These are phyloP conservation scores for Eruca vesicaria DNA, from an alignment of 441 rosid species.

Conservation along the genomic window DNA sequence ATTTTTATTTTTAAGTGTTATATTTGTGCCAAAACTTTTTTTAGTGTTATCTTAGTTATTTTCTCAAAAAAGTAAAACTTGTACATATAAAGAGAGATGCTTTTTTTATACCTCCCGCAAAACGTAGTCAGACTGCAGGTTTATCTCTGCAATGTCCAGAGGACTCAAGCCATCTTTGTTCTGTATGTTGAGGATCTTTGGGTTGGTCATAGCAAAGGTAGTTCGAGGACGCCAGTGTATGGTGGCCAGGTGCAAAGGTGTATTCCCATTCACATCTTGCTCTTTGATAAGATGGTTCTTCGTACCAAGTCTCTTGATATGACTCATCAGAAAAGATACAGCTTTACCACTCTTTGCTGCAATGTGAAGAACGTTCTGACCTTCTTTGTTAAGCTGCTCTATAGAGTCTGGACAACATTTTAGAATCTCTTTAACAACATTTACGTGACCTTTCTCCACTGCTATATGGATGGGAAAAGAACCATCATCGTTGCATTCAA, in stretches of 20 bases:
- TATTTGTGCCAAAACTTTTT: no score
- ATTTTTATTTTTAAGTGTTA: no score
- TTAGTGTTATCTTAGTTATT: no score
- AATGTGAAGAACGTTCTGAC: conserved; percentile 16
- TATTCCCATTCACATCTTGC: neutral
- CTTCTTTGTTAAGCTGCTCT: neutral
- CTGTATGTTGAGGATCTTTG: neutral
- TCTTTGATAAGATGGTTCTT: neutral
- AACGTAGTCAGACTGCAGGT: no score
- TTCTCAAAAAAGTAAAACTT: no score
- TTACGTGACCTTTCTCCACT: neutral
- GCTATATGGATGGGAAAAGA: conserved; percentile 26
- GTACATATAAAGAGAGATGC: no score
- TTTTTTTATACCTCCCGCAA: no score
- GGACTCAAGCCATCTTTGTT: neutral
- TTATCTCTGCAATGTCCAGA: no score
- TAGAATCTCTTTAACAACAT: neutral
- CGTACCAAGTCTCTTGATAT: neutral
- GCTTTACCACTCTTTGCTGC: neutral
- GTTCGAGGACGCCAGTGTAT: neutral
- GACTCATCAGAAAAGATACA: neutral
- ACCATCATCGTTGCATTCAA: conserved; percentile 2
- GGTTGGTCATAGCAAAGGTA: neutral
- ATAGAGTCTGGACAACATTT: conserved; percentile 3
- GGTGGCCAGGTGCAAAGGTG: conserved; percentile 1